A percentile compares a stretch with the other conserved stretches of the same genome.
Conservation (phyloP, 1,284 basidiomycete species). For the Hortiboletus rubellus region DNA sequence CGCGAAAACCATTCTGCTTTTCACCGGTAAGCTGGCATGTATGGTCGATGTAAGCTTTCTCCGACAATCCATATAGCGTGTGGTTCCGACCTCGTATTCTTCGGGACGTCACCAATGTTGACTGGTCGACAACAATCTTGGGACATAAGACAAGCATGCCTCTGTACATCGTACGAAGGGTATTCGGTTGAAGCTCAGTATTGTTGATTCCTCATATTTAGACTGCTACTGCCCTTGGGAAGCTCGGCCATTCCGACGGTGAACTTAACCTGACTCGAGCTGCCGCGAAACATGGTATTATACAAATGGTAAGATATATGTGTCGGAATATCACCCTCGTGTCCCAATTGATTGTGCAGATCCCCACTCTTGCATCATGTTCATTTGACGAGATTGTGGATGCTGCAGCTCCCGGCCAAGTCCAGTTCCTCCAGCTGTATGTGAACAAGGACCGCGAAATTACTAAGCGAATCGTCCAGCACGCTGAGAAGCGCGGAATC, state of each 20-base stretch:
- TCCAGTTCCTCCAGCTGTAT: conserved; percentile 78
- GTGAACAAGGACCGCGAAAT: conserved; percentile 84
- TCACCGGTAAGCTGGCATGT: conserved; percentile 56
- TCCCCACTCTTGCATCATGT: conserved; percentile 87
- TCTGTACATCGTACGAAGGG: conserved; percentile 61
- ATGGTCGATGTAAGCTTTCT: neutral
- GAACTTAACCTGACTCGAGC: conserved; percentile 87
- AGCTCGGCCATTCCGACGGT: conserved; percentile 92
- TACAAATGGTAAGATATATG: conserved; percentile 74
- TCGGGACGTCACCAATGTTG: conserved; percentile 79
- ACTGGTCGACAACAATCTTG: conserved; percentile 81
- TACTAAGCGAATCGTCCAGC: conserved; percentile 81
- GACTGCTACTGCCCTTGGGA: conserved; percentile 82
- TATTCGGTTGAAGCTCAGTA: neutral
- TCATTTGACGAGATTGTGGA: conserved; percentile 91
- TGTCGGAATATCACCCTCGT: neutral
- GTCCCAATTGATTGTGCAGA: conserved; percentile 43
- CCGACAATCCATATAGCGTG: conserved; percentile 50
- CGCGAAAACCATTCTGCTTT: conserved; percentile 89
- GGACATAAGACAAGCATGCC: conserved; percentile 76
- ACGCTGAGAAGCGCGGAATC: conserved; percentile 82
- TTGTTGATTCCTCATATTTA: conserved; percentile 28
- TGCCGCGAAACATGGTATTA: conserved; percentile 75
- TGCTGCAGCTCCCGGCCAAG: conserved; percentile 69
- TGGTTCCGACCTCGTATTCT: conserved; percentile 94